These are phyloP conservation scores for Penicillium paradoxum DNA, from an alignment of 495 filamentous ascomycete species.

Conservation along the genomic window DNA sequence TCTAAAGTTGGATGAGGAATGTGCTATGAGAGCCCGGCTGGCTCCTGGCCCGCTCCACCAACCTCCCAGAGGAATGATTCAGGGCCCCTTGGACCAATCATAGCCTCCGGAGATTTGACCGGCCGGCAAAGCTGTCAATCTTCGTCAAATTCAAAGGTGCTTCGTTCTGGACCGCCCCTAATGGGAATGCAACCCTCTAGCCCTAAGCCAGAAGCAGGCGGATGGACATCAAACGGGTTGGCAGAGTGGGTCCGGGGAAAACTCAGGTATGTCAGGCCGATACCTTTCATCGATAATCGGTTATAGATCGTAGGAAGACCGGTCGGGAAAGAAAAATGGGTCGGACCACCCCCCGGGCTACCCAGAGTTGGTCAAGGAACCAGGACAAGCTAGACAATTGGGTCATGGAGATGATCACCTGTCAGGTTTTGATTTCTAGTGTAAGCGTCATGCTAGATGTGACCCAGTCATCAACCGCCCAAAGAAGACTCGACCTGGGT, in stretches of 20 bases:
- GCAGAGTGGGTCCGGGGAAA: slow-evolving; percentile 22
- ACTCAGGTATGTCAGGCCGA: slow-evolving; percentile 17
- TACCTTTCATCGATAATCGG: slow-evolving; percentile 6
- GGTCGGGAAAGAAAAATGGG: slow-evolving; percentile 8
- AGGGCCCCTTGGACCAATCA: slow-evolving; percentile 29
- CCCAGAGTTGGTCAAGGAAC: slow-evolving; percentile 10
- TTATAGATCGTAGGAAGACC: neutral
- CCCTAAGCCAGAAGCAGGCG: slow-evolving; percentile 34
- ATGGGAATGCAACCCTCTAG: slow-evolving; percentile 36
- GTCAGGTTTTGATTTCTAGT: slow-evolving; percentile 11
- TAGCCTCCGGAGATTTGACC: slow-evolving; percentile 6
- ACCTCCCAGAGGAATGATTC: slow-evolving; percentile 23
- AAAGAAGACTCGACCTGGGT: slow-evolving; percentile 11
- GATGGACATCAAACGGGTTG: slow-evolving; percentile 20
- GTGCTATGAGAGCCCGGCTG: slow-evolving; percentile 23
- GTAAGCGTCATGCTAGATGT: slow-evolving; percentile 37
- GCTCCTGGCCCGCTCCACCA: slow-evolving; percentile 23
- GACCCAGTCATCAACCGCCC: slow-evolving; percentile 14
- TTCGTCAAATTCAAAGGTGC: slow-evolving; percentile 15
- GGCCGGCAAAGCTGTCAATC: slow-evolving; percentile 22
- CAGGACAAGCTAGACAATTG: slow-evolving; percentile 8
- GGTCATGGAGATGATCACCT: slow-evolving; percentile 1
- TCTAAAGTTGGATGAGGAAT: slow-evolving; percentile 41
- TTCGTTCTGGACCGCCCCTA: slow-evolving; percentile 31
- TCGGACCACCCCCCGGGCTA: slow-evolving; percentile 18